Conservation (phyloP, 768 basidiomycete genomes). For the Hydnum rufescens region DNA sequence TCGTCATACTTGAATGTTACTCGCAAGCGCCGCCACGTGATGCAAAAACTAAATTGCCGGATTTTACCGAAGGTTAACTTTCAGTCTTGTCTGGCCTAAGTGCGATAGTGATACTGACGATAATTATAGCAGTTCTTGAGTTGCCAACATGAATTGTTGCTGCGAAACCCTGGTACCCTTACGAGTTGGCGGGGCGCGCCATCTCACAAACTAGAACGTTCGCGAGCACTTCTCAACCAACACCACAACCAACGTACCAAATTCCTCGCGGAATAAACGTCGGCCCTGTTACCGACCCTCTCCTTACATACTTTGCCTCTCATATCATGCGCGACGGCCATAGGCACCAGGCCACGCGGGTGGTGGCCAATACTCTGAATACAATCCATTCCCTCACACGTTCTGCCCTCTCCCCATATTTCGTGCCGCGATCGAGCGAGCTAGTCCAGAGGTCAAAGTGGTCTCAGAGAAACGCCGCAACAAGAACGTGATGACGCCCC, state of each 20-base stretch:
- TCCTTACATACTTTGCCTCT: conserved; percentile 47
- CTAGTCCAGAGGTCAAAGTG: conserved; percentile 46
- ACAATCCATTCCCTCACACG: conserved; percentile 57
- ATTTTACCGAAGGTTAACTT: no score
- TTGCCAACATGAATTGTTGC: no score
- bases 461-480: conserved; percentile 38
- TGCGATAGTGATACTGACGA: no score
- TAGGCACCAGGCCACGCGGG: conserved; percentile 36
- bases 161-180: no score
- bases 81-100: no score
- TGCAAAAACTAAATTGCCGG: no score
- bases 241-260: neutral
- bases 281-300: conserved; percentile 56
- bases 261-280: conserved; percentile 24
- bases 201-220: no score
- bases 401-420: conserved; percentile 63
- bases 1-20: no score
- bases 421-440: conserved; percentile 43
- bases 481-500: conserved; percentile 46
- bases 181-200: no score
- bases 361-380: conserved; percentile 41
- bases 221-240: no score
- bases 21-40: no score
- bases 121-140: no score
- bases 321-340: conserved; percentile 44